phyloP scores from a whole-genome alignment of 345 rosid species.

The Lagerstroemia speciosa region DNA sequence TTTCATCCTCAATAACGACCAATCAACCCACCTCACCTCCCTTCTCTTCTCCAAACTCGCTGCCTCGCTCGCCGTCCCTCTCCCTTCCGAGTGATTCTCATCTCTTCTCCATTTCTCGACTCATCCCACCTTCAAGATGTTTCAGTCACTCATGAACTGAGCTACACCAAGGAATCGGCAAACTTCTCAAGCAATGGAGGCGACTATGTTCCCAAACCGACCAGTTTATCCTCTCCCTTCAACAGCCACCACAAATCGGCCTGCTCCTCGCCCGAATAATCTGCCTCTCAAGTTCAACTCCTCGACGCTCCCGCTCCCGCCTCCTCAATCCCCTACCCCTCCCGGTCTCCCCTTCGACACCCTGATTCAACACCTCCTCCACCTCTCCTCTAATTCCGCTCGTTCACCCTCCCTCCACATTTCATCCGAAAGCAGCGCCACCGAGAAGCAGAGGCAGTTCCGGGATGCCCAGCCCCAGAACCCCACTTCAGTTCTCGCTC shows the following conservation, averaged over 20 bases:
- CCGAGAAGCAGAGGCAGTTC: conserved; percentile 17
- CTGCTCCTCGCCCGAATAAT: conserved; percentile 11
- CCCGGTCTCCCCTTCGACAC: conserved; percentile 57
- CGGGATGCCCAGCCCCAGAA: conserved; percentile 15
- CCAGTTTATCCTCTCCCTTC: conserved; percentile 45
- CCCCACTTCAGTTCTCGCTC: conserved; percentile 22
- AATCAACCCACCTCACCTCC: background rate
- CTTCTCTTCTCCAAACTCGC: background rate
- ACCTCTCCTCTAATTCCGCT: conserved; percentile 35
- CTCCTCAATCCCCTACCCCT: conserved; percentile 39
- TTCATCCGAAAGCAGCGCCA: conserved; percentile 15
- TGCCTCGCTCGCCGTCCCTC: background rate
- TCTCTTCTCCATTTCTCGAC: background rate
- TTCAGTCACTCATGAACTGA: background rate
- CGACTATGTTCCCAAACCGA: conserved; percentile 48
- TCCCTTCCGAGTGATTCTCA: background rate
- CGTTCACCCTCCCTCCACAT: conserved; percentile 37
- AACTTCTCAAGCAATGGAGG: conserved; percentile 42
- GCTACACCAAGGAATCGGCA: background rate
- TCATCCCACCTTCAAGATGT: background rate
- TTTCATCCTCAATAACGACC: conserved; percentile 8
- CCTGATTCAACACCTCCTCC: conserved; percentile 68
- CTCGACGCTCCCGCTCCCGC: conserved; percentile 43
- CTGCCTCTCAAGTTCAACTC: conserved; percentile 53
- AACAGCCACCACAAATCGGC: conserved; percentile 18